These are phyloP conservation scores for Ceratobasidium sp. DNA, from an alignment of 1,284 basidiomycete species.

Conservation along the genomic window DNA sequence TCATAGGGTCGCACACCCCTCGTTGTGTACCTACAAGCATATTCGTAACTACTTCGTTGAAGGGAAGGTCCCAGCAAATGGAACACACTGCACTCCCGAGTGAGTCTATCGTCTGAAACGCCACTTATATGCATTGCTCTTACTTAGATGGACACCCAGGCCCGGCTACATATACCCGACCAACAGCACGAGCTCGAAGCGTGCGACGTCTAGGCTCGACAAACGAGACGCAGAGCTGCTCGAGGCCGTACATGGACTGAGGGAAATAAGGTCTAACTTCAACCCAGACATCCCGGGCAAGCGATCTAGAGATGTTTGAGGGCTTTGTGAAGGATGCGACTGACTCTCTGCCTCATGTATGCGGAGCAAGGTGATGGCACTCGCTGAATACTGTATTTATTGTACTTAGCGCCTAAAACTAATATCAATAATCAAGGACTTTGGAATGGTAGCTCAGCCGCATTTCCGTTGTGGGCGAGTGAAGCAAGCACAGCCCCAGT, in stretches of 20 bases:
- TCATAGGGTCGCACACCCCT: slow-evolving; percentile 49
- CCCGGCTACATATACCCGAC: slow-evolving; percentile 27
- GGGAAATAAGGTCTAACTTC: background rate
- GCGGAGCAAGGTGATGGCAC: too few relatives aligned
- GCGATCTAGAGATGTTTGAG: too few relatives aligned
- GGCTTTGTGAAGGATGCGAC: too few relatives aligned
- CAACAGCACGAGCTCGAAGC: slow-evolving; percentile 9
- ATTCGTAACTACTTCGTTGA: slow-evolving; percentile 51
- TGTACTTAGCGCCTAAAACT: too few relatives aligned
- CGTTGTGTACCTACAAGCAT: slow-evolving; percentile 50
- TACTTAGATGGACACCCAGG: background rate
- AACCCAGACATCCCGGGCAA: too few relatives aligned
- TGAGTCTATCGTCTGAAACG: background rate
- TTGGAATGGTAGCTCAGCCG: too few relatives aligned
- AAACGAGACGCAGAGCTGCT: slow-evolving; percentile 17
- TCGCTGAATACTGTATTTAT: too few relatives aligned
- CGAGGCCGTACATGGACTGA: background rate
- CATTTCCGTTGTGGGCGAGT: too few relatives aligned
- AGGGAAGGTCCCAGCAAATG: slow-evolving; percentile 49
- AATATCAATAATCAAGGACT: too few relatives aligned
- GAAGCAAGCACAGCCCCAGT: too few relatives aligned
- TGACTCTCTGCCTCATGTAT: too few relatives aligned
- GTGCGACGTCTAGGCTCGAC: background rate
- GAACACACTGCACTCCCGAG: slow-evolving; percentile 48
- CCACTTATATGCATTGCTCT: background rate